Percentiles rank a stretch among this genome's conserved stretches.
Conservation (phyloP, 129 eudicot genomes). For the Kitagawia praeruptora region DNA sequence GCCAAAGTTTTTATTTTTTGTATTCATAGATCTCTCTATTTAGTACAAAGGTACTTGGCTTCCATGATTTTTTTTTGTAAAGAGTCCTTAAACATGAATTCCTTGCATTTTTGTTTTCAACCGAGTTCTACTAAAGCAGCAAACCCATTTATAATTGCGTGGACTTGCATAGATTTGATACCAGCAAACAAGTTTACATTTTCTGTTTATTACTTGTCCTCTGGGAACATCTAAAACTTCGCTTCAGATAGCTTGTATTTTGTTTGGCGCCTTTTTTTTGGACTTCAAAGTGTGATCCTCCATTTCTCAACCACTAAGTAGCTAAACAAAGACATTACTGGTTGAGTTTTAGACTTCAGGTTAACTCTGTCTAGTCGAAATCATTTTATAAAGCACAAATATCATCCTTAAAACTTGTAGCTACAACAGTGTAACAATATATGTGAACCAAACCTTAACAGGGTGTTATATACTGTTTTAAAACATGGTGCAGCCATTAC, state of each 20-base stretch:
- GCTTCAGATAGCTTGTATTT: neutral
- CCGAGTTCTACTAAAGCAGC: neutral
- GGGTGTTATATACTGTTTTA: neutral
- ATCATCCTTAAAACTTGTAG: neutral
- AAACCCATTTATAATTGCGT: neutral
- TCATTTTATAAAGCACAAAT: neutral
- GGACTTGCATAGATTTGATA: neutral
- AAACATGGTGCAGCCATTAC: neutral
- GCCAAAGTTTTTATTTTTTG: neutral
- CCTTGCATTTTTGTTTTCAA: too few relatives aligned
- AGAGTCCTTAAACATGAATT: neutral
- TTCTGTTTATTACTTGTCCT: neutral
- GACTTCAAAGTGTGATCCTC: neutral
- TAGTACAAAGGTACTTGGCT: neutral
- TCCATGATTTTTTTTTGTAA: neutral
- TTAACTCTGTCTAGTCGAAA: neutral
- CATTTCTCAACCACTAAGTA: neutral
- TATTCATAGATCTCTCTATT: neutral
- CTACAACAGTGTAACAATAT: neutral
- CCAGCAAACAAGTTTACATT: neutral
- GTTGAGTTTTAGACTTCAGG: neutral
- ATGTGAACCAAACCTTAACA: neutral
- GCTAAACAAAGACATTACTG: neutral
- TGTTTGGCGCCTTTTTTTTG: neutral
- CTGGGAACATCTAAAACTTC: neutral